phyloP scores from a whole-genome alignment of 371 early-diverging fungal genomes.

The Mycotypha africana region DNA sequence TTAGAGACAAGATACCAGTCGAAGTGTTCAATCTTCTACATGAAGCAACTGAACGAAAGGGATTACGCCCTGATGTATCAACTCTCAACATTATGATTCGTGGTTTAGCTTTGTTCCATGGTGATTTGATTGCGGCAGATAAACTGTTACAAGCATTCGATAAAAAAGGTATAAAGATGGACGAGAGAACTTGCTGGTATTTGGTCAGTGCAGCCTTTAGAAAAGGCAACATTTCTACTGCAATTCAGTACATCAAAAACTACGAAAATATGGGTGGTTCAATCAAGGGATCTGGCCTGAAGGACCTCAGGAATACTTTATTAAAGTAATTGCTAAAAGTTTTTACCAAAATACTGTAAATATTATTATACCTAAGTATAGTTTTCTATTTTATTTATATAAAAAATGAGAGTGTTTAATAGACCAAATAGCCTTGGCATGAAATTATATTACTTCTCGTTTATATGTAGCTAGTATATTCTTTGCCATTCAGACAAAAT shows the following conservation, averaged over 20 bases:
- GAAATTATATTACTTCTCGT: too few species aligned
- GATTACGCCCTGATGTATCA: conserved; percentile 14
- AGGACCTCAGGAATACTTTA: too few species aligned
- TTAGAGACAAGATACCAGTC: conserved; percentile 6
- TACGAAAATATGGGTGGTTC: conserved; percentile 14
- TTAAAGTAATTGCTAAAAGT: too few species aligned
- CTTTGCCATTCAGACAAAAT: too few species aligned
- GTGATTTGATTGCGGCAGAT: conserved; percentile 28
- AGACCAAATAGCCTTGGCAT: too few species aligned
- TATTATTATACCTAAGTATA: too few species aligned
- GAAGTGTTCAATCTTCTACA: conserved; percentile 17
- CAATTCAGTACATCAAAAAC: conserved; percentile 18
- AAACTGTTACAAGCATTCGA: conserved; percentile 17
- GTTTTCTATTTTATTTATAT: too few species aligned
- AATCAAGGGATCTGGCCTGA: conserved; percentile 15
- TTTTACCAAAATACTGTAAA: too few species aligned
- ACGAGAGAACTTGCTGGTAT: conserved; percentile 36
- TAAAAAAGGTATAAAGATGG: conserved; percentile 10
- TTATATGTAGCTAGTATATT: too few species aligned
- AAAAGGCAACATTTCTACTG: conserved; percentile 11
- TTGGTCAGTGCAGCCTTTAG: conserved; percentile 18
- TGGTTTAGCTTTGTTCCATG: conserved; percentile 26
- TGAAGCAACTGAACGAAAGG: conserved; percentile 16
- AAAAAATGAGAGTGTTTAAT: too few species aligned
- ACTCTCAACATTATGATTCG: conserved; percentile 41